Conservation (phyloP, 805 yeast genomes). For the Diddensiella santjacobensis region DNA sequence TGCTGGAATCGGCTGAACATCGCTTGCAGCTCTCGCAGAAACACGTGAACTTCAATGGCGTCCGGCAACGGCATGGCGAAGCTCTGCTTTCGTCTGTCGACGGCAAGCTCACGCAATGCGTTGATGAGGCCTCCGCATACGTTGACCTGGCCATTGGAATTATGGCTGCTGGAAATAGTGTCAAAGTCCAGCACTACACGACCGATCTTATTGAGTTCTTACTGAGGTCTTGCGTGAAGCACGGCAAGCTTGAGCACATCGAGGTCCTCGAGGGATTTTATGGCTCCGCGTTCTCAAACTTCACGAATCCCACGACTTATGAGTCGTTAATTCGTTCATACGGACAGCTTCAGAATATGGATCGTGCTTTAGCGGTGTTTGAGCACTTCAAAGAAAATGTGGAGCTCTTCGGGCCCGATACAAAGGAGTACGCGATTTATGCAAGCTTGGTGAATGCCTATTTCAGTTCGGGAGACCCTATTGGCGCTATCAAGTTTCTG, state of each 20-base stretch:
- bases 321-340: constrained; percentile 13
- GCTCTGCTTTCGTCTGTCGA: constrained; percentile 13
- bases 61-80: constrained; percentile 6
- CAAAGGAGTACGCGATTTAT: constrained; percentile 20
- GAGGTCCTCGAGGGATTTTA: constrained; percentile 12
- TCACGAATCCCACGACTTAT: background rate
- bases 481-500: constrained; percentile 26
- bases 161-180: constrained; percentile 29
- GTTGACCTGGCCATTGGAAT: constrained; percentile 30
- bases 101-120: constrained; percentile 5
- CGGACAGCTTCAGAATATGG: constrained; percentile 22
- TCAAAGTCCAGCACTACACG: constrained; percentile 21
- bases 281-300: background rate
- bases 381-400: constrained; percentile 19
- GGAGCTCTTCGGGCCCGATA: constrained; percentile 4
- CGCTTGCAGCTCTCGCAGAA: constrained; percentile 4
- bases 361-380: constrained; percentile 22
- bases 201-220: constrained; percentile 22
- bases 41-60: constrained; percentile 9
- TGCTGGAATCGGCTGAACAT: constrained; percentile 24
- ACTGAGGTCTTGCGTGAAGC: constrained; percentile 19
- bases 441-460: constrained; percentile 29
- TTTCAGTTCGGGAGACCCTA: constrained; percentile 25
- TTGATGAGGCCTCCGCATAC: constrained; percentile 20
- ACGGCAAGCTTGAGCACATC: constrained; percentile 9